These are phyloP conservation scores for Ogataea methanolica DNA, from an alignment of 805 yeast species.

Conservation along the genomic window DNA sequence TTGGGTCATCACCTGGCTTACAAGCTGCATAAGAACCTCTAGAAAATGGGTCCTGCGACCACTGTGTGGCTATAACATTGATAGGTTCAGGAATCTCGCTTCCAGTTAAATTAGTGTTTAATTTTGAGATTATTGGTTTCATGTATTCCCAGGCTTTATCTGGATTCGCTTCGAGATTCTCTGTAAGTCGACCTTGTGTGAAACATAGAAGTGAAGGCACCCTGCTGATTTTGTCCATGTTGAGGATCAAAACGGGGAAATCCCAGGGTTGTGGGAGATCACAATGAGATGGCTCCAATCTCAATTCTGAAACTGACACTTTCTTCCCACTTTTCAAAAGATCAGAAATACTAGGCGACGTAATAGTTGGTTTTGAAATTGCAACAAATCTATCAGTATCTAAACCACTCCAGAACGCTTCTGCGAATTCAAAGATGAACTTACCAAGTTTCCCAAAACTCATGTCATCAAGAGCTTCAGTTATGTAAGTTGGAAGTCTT, in stretches of 20 bases:
- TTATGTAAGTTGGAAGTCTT: slow-evolving; percentile 42
- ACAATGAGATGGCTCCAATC: too few species aligned
- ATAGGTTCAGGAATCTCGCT: slow-evolving; percentile 28
- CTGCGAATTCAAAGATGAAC: slow-evolving; percentile 62
- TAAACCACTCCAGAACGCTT: slow-evolving; percentile 51
- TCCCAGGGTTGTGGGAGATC: slow-evolving; percentile 42
- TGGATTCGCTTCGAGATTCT: slow-evolving; percentile 48
- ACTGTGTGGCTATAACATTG: slow-evolving; percentile 50
- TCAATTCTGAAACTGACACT: background rate
- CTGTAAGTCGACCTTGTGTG: slow-evolving; percentile 70
- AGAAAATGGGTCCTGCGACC: slow-evolving; percentile 78
- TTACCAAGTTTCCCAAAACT: slow-evolving; percentile 72
- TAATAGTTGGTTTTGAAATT: slow-evolving; percentile 33
- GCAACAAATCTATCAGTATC: slow-evolving; percentile 47
- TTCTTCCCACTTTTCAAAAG: background rate
- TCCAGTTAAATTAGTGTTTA: slow-evolving; percentile 4
- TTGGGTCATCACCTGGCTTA: slow-evolving; percentile 63
- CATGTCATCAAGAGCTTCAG: slow-evolving; percentile 40
- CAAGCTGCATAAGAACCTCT: slow-evolving; percentile 82
- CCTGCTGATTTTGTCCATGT: slow-evolving; percentile 44
- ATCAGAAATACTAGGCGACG: slow-evolving; percentile 1
- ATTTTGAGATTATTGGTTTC: slow-evolving; percentile 42
- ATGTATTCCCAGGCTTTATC: slow-evolving; percentile 52
- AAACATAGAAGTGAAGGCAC: slow-evolving; percentile 58
- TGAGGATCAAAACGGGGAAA: slow-evolving; percentile 59